Conservation (phyloP, 176 grass and related monocot species). For the Guadua angustifolia region DNA sequence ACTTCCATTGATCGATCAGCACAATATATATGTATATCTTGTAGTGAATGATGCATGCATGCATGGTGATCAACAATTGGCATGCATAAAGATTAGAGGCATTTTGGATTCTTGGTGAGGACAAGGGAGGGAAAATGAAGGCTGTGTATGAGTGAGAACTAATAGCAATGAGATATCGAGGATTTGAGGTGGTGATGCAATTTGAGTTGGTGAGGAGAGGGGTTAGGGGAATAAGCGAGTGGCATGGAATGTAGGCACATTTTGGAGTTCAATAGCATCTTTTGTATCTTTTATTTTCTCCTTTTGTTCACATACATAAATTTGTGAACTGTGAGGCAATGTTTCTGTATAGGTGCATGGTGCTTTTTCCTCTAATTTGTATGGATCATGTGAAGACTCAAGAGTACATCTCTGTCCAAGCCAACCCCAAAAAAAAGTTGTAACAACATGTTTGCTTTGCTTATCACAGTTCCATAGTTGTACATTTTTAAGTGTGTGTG, state of each 20-base stretch:
- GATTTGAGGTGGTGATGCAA: neutral
- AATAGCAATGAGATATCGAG: neutral
- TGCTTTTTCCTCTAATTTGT: slow-evolving; percentile 27
- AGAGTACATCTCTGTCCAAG: neutral
- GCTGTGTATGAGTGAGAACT: slow-evolving; percentile 22
- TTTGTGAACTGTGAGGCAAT: slow-evolving; percentile 53
- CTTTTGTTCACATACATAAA: slow-evolving; percentile 47
- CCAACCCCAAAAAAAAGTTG: too few relatives aligned
- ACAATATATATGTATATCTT: neutral
- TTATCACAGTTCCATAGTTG: neutral
- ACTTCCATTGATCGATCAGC: slow-evolving; percentile 57
- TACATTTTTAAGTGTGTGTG: neutral
- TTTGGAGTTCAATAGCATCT: slow-evolving; percentile 43
- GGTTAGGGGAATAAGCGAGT: slow-evolving; percentile 42
- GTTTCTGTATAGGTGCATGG: slow-evolving; percentile 50
- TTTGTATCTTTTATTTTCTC: neutral
- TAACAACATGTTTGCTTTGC: neutral
- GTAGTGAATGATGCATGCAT: neutral
- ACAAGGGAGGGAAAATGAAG: neutral
- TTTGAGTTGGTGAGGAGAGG: slow-evolving; percentile 15
- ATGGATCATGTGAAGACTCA: slow-evolving; percentile 29
- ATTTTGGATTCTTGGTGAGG: slow-evolving; percentile 39
- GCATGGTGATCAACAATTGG: slow-evolving; percentile 15
- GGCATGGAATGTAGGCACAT: slow-evolving; percentile 40
- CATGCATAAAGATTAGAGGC: neutral